A percentile compares a stretch with the other conserved stretches of the same genome.
Conservation (phyloP, 225 moss, liverwort and hornwort species). For the Straminergon stramineum region DNA sequence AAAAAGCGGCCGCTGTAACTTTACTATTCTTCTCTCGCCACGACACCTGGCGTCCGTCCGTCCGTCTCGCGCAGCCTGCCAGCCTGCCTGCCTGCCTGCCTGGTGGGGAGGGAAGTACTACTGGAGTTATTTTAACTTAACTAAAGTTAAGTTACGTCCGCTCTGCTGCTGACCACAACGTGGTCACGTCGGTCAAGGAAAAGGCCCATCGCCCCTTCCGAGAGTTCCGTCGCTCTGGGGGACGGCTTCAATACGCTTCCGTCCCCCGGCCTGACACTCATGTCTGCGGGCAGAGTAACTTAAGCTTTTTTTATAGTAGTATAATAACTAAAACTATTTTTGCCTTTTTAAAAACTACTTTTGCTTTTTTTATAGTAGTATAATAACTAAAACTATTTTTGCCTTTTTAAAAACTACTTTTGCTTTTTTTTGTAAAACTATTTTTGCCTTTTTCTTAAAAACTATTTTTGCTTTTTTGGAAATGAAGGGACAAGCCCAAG, state of each 20-base stretch:
- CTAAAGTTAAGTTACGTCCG: neutral
- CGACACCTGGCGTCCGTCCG: neutral
- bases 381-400: too few relatives aligned
- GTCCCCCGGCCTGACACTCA: neutral
- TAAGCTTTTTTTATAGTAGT: too few relatives aligned
- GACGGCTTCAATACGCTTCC: neutral
- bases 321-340: too few relatives aligned
- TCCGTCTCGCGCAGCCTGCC: neutral
- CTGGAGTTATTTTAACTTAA: too few relatives aligned
- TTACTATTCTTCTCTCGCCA: neutral
- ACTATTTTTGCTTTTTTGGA: neutral
- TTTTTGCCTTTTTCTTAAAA: too few relatives aligned
- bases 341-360: too few relatives aligned
- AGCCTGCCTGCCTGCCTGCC: too few relatives aligned
- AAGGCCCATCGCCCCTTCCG: neutral
- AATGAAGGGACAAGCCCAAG: neutral
- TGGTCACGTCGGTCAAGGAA: constrained; percentile 20
- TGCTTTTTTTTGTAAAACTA: too few relatives aligned
- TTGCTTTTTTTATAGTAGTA: too few relatives aligned
- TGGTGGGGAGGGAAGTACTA: too few relatives aligned
- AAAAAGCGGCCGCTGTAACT: neutral
- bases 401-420: too few relatives aligned
- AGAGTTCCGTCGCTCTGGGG: neutral
- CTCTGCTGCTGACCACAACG: constrained; percentile 5
- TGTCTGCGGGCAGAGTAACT: neutral